Conservation (phyloP, 1,139 yeast genomes). For the Trichomonascaceae sp. region DNA sequence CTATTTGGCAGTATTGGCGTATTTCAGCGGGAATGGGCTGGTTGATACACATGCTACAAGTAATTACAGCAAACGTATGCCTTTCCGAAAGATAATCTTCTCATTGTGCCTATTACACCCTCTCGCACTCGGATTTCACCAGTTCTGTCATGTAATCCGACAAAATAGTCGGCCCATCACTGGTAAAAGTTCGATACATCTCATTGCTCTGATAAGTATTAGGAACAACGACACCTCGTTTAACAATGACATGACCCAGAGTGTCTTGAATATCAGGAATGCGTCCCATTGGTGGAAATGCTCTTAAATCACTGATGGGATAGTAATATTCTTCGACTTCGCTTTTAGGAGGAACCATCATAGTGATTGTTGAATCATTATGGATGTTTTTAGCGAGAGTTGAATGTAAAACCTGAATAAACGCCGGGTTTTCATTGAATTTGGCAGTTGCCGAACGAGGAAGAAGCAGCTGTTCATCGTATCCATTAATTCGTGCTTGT, state of each 20-base stretch:
- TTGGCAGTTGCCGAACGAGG: slow-evolving; percentile 8
- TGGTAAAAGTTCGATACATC: slow-evolving; percentile 54
- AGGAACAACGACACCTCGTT: slow-evolving; percentile 44
- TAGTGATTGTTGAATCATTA: slow-evolving; percentile 40
- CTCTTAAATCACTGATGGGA: slow-evolving; percentile 70
- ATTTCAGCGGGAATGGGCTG: too few relatives aligned
- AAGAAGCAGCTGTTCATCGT: slow-evolving; percentile 19
- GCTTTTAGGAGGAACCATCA: slow-evolving; percentile 58
- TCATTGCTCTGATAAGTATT: slow-evolving; percentile 54
- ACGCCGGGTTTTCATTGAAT: slow-evolving; percentile 18
- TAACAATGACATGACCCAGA: slow-evolving; percentile 64
- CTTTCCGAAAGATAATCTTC: too few relatives aligned
- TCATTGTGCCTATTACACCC: not conserved
- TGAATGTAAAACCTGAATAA: slow-evolving; percentile 29
- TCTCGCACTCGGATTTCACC: slow-evolving; percentile 31
- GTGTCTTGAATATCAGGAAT: slow-evolving; percentile 69
- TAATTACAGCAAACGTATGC: too few relatives aligned
- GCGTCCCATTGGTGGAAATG: slow-evolving; percentile 60
- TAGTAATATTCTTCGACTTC: slow-evolving; percentile 48
- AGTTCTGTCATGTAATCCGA: slow-evolving; percentile 50
- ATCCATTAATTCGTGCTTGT: slow-evolving; percentile 19
- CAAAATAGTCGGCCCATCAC: slow-evolving; percentile 50
- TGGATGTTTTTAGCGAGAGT: slow-evolving; percentile 31
- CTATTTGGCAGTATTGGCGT: too few relatives aligned
- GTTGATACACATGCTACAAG: too few relatives aligned